A percentile compares a stretch with the other conserved stretches of the same genome.
Evolutionary conservation across 2,329 filamentous ascomycete species (phyloP).

Genomic region (Sclerotinia spermophila): DNA sequence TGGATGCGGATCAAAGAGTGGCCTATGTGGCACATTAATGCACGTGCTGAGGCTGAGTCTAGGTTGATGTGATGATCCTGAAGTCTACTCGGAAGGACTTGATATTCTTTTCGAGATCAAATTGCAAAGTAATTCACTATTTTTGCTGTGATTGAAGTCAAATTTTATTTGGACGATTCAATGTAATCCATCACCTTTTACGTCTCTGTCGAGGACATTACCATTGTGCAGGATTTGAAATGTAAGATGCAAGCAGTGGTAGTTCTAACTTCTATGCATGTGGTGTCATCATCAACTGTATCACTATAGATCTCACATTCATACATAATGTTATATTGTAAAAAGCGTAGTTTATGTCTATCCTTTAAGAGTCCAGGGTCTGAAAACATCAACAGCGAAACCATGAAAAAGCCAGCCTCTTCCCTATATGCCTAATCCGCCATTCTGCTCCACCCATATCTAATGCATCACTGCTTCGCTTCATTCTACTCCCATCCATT

Average conservation of each 20-base stretch:
- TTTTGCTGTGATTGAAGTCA: background rate
- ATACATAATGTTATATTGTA: background rate
- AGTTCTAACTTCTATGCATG: background rate
- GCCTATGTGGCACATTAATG: background rate
- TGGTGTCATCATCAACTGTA: background rate
- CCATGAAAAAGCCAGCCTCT: background rate
- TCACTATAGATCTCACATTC: background rate
- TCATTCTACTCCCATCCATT: background rate
- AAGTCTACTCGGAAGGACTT: background rate
- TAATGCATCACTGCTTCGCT: background rate
- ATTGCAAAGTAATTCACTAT: background rate
- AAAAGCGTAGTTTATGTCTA: background rate
- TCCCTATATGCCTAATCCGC: background rate
- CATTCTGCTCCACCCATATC: background rate
- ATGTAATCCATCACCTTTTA: background rate
- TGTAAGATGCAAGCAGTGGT: no score
- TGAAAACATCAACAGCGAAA: background rate
- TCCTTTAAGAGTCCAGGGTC: background rate
- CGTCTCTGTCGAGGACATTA: background rate
- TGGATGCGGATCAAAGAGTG: no score
- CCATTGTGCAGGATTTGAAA: no score
- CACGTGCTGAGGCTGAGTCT: background rate
- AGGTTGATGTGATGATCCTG: background rate
- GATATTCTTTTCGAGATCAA: background rate
- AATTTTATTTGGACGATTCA: background rate